Evolutionary conservation across 768 basidiomycete genomes (phyloP).

Genomic region (Russula virescens): DNA sequence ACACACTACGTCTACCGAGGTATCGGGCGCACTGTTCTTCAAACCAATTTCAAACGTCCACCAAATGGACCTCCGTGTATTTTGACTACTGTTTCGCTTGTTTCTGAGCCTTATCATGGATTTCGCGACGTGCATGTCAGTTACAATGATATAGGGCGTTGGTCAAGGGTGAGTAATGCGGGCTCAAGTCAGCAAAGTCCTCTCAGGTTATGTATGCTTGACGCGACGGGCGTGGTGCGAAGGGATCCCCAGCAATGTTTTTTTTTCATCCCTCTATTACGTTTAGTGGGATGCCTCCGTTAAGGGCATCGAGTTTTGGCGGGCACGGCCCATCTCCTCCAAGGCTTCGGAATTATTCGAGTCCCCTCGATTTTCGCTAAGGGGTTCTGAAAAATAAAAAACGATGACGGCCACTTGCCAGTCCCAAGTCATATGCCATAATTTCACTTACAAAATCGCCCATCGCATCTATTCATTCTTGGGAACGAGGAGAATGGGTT

Average conservation of each 20-base stretch:
- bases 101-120: conserved; percentile 3
- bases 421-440: too few species aligned
- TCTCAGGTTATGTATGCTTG: conserved; percentile 43
- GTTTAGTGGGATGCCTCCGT: too few species aligned
- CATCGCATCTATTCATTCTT: too few species aligned
- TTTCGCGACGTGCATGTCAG: conserved; percentile 46
- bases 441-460: too few species aligned
- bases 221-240: not conserved
- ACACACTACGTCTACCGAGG: conserved; percentile 48
- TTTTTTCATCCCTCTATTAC: too few species aligned
- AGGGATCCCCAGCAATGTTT: not conserved
- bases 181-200: conserved; percentile 46
- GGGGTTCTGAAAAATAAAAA: too few species aligned
- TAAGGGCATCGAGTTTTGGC: too few species aligned
- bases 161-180: conserved; percentile 64
- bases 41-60: conserved; percentile 92
- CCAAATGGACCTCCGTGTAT: conserved; percentile 89
- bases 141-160: conserved; percentile 98
- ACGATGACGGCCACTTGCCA: too few species aligned
- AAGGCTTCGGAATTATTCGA: too few species aligned
- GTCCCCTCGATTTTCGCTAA: too few species aligned
- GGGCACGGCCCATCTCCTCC: too few species aligned
- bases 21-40: conserved; percentile 54
- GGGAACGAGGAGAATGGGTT: too few species aligned
- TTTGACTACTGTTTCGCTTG: not conserved